These are phyloP conservation scores for Apiospora kogelbergensis DNA, from an alignment of 2,329 filamentous ascomycete species.

Conservation along the genomic window DNA sequence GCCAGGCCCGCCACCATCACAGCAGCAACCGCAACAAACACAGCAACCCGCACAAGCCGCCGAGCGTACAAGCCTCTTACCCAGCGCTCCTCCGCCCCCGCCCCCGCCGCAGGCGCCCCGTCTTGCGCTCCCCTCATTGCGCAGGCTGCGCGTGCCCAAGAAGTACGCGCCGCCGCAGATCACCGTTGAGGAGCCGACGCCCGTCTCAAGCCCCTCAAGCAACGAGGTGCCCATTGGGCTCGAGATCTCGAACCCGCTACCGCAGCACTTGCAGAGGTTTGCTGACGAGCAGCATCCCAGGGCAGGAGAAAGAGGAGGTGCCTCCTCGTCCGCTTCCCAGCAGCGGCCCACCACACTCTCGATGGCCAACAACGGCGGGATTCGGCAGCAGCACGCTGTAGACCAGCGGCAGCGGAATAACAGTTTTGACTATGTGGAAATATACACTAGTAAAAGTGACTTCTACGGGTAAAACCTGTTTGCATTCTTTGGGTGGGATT, in stretches of 20 bases:
- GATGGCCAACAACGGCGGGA: too few relatives aligned
- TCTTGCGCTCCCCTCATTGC: conserved; percentile 38
- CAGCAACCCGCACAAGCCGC: too few relatives aligned
- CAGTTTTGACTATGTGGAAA: not conserved
- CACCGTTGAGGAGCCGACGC: conserved; percentile 29
- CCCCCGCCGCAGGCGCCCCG: conserved; percentile 31
- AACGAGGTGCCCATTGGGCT: conserved; percentile 14
- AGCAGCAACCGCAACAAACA: too few relatives aligned
- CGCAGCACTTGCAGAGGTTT: not conserved
- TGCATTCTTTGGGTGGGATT: too few relatives aligned
- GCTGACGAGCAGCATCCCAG: not conserved
- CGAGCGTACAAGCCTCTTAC: too few relatives aligned
- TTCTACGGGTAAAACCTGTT: not conserved
- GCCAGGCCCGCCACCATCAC: not conserved
- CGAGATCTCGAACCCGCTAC: not conserved
- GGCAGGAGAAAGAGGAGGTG: too few relatives aligned
- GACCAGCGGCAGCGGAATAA: not conserved
- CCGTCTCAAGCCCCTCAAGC: conserved; percentile 19
- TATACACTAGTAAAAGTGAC: not conserved
- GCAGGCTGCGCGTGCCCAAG: conserved; percentile 40
- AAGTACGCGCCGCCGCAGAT: conserved; percentile 41
- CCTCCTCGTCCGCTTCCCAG: too few relatives aligned
- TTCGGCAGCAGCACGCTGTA: not conserved
- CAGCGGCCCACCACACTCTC: too few relatives aligned
- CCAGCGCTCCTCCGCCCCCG: conserved; percentile 20